Evolutionary conservation across 345 rosid genomes (phyloP).

Genomic region (Moringa oleifera): DNA sequence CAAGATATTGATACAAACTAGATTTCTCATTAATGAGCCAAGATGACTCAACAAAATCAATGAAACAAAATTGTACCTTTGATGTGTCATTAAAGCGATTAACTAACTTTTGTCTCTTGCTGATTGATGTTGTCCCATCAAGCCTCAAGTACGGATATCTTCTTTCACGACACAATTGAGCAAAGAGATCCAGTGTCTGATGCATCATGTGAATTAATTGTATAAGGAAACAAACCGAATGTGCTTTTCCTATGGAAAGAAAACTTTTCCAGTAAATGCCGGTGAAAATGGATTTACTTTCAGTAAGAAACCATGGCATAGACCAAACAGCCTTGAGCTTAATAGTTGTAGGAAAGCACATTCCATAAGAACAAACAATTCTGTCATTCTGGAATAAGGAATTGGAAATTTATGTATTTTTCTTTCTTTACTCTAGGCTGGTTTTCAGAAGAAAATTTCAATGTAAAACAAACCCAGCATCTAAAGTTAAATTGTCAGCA

Average conservation of each 20-base stretch:
- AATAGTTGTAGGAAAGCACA: neutral
- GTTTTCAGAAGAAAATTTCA: too few relatives aligned
- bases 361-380: slow-evolving; percentile 8
- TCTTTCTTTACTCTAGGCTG: too few relatives aligned
- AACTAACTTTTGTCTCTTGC: slow-evolving; percentile 95
- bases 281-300: slow-evolving; percentile 1
- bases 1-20: slow-evolving; percentile 17
- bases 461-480: too few relatives aligned
- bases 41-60: too few relatives aligned
- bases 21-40: too few relatives aligned
- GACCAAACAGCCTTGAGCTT: too few relatives aligned
- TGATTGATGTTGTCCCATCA: slow-evolving; percentile 90
- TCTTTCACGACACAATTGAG: slow-evolving; percentile 96
- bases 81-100: slow-evolving; percentile 78
- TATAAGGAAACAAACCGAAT: slow-evolving; percentile 13
- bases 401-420: neutral
- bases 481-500: too few relatives aligned
- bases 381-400: neutral
- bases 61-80: too few relatives aligned
- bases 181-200: slow-evolving; percentile 95
- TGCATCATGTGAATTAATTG: slow-evolving; percentile 16
- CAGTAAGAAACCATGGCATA: neutral
- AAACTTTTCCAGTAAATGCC: neutral
- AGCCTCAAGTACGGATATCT: slow-evolving; percentile 90
- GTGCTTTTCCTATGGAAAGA: slow-evolving; percentile 6